These are phyloP conservation scores for Kokia cookei DNA, from an alignment of 441 rosid genomes.

Conservation along the genomic window DNA sequence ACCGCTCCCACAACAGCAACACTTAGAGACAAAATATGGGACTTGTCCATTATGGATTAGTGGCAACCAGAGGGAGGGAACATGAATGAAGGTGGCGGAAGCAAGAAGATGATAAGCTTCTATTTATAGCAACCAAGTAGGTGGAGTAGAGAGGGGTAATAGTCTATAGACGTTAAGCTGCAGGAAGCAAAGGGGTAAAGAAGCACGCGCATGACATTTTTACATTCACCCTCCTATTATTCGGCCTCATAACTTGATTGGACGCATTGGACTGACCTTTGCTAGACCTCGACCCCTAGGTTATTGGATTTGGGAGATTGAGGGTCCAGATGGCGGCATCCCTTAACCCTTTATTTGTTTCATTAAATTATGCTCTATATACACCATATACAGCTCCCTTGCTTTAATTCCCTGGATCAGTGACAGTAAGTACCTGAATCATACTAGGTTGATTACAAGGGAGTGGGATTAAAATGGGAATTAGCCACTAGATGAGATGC, in stretches of 20 bases:
- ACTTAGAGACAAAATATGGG: not conserved
- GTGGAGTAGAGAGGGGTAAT: not conserved
- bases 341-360: not conserved
- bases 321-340: not conserved
- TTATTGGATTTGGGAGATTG: not conserved
- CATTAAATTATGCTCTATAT: not conserved
- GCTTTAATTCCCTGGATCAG: not conserved
- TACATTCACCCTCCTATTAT: not conserved
- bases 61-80: not conserved
- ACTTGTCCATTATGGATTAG: not conserved
- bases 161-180: not conserved
- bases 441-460: not conserved
- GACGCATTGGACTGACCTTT: not conserved
- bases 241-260: not conserved
- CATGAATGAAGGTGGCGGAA: not conserved
- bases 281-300: not conserved
- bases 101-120: not conserved
- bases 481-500: not conserved
- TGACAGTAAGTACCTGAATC: not conserved
- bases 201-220: constrained; percentile 5
- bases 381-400: not conserved
- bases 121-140: not conserved
- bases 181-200: not conserved
- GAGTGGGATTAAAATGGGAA: not conserved
- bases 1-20: not conserved